phyloP scores from a whole-genome alignment of 176 grass and related monocot species.

The Carex pumila region DNA sequence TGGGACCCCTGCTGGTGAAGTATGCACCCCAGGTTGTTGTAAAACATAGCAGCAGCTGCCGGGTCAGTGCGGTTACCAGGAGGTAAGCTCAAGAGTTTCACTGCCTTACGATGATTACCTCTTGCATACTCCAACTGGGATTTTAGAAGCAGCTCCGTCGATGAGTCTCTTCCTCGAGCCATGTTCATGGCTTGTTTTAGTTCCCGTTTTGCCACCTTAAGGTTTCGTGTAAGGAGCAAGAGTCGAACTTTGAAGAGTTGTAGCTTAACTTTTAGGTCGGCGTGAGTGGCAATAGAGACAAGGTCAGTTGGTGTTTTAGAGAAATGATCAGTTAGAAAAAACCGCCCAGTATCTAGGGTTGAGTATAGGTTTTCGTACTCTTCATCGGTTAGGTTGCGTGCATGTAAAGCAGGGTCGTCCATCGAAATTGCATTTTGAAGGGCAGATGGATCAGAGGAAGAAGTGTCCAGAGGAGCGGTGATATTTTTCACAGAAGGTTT shows the following conservation, averaged over 20 bases:
- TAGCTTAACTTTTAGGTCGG: slow-evolving; percentile 77
- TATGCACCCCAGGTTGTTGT: slow-evolving; percentile 92
- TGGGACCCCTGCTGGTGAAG: slow-evolving; percentile 75
- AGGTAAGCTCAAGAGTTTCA: slow-evolving; percentile 70
- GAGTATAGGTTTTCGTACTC: slow-evolving; percentile 83
- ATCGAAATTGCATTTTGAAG: slow-evolving; percentile 44
- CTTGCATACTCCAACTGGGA: slow-evolving; percentile 94
- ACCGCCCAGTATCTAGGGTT: slow-evolving; percentile 46
- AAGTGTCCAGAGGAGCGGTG: slow-evolving; percentile 22
- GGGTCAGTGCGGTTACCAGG: slow-evolving; percentile 71
- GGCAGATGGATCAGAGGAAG: slow-evolving; percentile 40
- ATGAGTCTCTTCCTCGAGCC: slow-evolving; percentile 90
- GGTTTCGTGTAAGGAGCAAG: slow-evolving; percentile 72
- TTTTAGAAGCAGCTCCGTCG: slow-evolving; percentile 73
- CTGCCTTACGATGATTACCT: slow-evolving; percentile 81
- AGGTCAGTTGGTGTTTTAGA: slow-evolving; percentile 62
- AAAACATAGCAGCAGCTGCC: slow-evolving; percentile 60
- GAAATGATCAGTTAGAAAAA: slow-evolving; percentile 44
- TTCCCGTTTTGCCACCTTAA: slow-evolving; percentile 89
- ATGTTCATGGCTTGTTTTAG: slow-evolving; percentile 98
- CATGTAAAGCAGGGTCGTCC: slow-evolving; percentile 38
- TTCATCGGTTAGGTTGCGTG: not conserved
- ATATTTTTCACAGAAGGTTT: slow-evolving; percentile 38
- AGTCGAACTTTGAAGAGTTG: slow-evolving; percentile 89
- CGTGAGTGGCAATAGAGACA: slow-evolving; percentile 41